Base-by-base conservation (phyloP, 2,329 filamentous ascomycete genomes). In the Pyricularia pennisetigena region DNA sequence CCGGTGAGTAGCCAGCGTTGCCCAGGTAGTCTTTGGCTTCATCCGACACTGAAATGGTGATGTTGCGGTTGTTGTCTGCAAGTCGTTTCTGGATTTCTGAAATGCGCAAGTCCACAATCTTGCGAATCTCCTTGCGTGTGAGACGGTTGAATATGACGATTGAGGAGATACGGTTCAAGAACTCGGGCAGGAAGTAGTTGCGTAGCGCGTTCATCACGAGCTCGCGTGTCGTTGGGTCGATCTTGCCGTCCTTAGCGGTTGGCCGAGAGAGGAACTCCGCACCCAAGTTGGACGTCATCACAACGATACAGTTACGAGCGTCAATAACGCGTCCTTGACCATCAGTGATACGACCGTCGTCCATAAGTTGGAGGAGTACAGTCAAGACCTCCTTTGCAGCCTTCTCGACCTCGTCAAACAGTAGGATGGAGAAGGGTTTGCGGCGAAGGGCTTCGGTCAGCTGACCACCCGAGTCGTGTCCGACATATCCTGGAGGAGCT, bases 321-420 rank as follows among this genome's bases (percentile, higher is more conserved):
- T 99, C 95, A 68, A 99, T 89, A 66, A 97, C 85, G 77, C 95
- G 89, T 76, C 95, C 95, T 86, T 98, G 96, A 65, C 95, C 95
- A 76, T 99, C 95, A 16, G 95, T 99, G 79, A 99, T 98, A 74
- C 95, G 93, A 32, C 95, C 95, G 75, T 99, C 95, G 75, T 99
- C 95, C 93, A 99, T 98, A 75, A 99, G 92, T 79, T 99, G 95
- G n/a, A 99, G 87, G 54, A 99, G 88, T 20, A 99, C 95, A 0
- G 95, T 99, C 62, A 99, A 83, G 1, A 99, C 88, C 81, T 99
- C 95, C 82, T 99, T 99, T 71, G 95, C 95, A 1, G 95, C 94
- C 83, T 99, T 99, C 81, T 99, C 95, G 20, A 98, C 93, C 79
- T 99, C 95, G 74, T 99, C 95, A 74, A 99, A 99, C 9, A 99